Percentiles rank a stretch among this genome's conserved stretches.
These are phyloP conservation scores for Amaranthus tricolor DNA, from an alignment of 179 eudicot species.

Conservation along the genomic window DNA sequence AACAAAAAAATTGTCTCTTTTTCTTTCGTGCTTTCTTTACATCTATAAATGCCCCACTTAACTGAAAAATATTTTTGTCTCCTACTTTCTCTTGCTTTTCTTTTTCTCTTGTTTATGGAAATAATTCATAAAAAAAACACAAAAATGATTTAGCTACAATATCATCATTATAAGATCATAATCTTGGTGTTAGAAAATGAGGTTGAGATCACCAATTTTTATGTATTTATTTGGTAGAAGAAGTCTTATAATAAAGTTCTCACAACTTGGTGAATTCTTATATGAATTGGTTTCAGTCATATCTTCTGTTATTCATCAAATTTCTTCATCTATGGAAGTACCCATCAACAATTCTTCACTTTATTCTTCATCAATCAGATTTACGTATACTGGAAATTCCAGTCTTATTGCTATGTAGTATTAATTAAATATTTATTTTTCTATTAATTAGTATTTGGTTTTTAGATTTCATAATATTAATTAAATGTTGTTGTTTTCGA, in stretches of 20 bases:
- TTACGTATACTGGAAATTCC: slow-evolving; percentile 7
- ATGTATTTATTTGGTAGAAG: slow-evolving; percentile 26
- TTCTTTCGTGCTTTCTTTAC: no score
- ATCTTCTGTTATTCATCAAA: slow-evolving; percentile 15
- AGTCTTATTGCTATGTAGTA: slow-evolving; percentile 4
- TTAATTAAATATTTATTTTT: not conserved
- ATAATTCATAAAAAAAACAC: not conserved
- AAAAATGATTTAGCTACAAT: not conserved
- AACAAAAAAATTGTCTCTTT: no score
- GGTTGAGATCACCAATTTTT: slow-evolving; percentile 15
- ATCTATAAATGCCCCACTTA: no score
- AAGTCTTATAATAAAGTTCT: slow-evolving; percentile 15
- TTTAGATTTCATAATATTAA: no score
- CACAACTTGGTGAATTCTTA: slow-evolving; percentile 16
- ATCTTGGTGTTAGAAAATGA: not conserved
- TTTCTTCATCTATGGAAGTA: slow-evolving; percentile 4
- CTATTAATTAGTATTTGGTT: no score
- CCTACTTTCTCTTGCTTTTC: not conserved
- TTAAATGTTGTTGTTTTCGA: not conserved
- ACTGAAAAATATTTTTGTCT: no score
- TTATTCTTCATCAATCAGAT: slow-evolving; percentile 2
- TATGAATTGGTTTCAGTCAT: slow-evolving; percentile 14
- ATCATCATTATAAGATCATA: not conserved
- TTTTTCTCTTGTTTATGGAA: not conserved
- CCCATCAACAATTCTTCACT: slow-evolving; percentile 4